Conservation (phyloP, 192 early-diverging fungal genomes). For the Mortierella antarctica region DNA sequence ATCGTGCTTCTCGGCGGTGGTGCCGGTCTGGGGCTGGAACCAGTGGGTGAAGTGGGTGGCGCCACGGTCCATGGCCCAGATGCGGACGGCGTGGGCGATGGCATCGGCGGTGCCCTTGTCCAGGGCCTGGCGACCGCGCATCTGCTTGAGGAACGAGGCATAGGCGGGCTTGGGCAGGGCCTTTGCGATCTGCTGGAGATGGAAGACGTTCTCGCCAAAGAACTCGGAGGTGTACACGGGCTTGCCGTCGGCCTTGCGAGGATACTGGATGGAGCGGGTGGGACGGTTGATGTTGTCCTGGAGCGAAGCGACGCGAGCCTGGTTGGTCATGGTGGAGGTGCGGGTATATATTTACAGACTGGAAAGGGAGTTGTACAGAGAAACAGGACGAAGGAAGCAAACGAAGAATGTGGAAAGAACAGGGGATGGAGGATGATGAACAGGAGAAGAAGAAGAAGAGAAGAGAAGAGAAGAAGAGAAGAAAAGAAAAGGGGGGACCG, state of each 20-base stretch:
- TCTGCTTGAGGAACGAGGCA: conserved; percentile 92
- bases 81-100: conserved; percentile 95
- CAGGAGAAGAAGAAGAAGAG: neutral
- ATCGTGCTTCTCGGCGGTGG: conserved; percentile 99
- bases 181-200: conserved; percentile 87
- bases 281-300: conserved; percentile 69
- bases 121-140: conserved; percentile 87
- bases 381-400: too few relatives aligned
- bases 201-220: conserved; percentile 95
- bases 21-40: conserved; percentile 99
- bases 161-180: conserved; percentile 96
- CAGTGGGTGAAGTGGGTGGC: conserved; percentile 99
- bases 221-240: conserved; percentile 88
- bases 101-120: conserved; percentile 98
- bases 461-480: conserved; percentile 1
- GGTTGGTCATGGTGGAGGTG: conserved; percentile 45
- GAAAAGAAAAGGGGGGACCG: neutral
- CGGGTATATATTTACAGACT: conserved; percentile 30
- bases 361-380: neutral
- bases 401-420: neutral
- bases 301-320: conserved; percentile 61
- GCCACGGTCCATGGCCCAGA: conserved; percentile 98
- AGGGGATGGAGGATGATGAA: neutral
- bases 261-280: conserved; percentile 82
- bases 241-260: conserved; percentile 73